Evolutionary conservation across 441 rosid species (phyloP).

Genomic region (Populus trichocarpa): DNA sequence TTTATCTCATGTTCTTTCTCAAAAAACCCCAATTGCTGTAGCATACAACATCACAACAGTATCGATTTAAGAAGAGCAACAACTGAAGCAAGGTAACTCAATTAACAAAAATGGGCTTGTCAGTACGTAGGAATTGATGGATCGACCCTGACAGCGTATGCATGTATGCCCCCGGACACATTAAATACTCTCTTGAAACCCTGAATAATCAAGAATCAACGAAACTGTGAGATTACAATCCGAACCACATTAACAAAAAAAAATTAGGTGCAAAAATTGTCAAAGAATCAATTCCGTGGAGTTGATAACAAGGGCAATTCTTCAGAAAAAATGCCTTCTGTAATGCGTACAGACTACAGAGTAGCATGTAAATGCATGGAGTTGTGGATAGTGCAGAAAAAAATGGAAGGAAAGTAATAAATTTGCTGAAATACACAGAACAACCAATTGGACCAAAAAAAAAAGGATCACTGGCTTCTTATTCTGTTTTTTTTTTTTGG

Average conservation of each 20-base stretch:
- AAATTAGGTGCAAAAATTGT: background rate
- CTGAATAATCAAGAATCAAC: conserved; percentile 30
- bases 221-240: background rate
- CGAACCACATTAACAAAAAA: background rate
- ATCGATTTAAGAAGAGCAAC: background rate
- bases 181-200: conserved; percentile 72
- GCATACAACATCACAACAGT: background rate
- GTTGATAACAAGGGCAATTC: background rate
- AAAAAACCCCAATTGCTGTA: background rate
- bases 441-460: background rate
- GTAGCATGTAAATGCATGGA: background rate
- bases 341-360: background rate
- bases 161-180: conserved; percentile 74
- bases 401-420: background rate
- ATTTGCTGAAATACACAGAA: background rate
- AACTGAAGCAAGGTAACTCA: background rate
- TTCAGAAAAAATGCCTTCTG: background rate
- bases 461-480: too few species aligned
- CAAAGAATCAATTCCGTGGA: background rate
- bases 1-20: background rate
- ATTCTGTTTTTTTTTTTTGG: too few species aligned
- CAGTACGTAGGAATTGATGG: conserved; percentile 72
- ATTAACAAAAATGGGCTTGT: background rate
- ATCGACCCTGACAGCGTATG: conserved; percentile 63
- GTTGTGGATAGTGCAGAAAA: background rate